phyloP scores from a whole-genome alignment of 2,329 filamentous ascomycete genomes.

The Pseudogymnoascus sp. region DNA sequence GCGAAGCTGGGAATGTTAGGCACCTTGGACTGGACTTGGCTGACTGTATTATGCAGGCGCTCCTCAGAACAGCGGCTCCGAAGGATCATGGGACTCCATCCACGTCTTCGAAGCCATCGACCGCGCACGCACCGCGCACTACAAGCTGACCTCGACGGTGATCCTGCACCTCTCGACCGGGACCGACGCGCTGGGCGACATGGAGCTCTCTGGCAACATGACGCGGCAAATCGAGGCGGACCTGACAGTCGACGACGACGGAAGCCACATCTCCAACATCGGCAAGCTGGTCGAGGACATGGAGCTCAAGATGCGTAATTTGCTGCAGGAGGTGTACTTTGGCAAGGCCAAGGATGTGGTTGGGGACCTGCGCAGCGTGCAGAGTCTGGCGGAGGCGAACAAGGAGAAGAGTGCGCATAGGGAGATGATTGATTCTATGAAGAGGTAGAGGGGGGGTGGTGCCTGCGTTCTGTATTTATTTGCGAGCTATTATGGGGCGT shows the following conservation, averaged over 20 bases:
- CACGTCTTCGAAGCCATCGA: slow-evolving; percentile 97
- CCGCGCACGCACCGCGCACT: slow-evolving; percentile 82
- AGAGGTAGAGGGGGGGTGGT: slow-evolving; percentile 16
- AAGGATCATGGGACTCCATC: slow-evolving; percentile 94
- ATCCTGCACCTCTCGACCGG: slow-evolving; percentile 77
- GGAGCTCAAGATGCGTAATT: slow-evolving; percentile 98
- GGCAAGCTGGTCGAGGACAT: slow-evolving; percentile 95
- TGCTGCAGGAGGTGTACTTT: slow-evolving; percentile 98
- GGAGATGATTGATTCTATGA: slow-evolving; percentile 68
- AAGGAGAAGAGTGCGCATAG: slow-evolving; percentile 76
- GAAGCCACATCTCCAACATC: slow-evolving; percentile 91
- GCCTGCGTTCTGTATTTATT: background rate
- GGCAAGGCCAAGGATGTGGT: slow-evolving; percentile 99
- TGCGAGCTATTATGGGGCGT: slow-evolving; percentile 3
- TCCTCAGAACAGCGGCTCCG: slow-evolving; percentile 54
- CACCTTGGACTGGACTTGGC: slow-evolving; percentile 8
- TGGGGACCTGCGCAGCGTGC: slow-evolving; percentile 82
- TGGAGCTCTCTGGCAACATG: slow-evolving; percentile 97
- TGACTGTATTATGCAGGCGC: slow-evolving; percentile 42
- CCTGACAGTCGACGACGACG: slow-evolving; percentile 79
- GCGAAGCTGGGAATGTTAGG: background rate
- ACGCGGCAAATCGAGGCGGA: slow-evolving; percentile 93
- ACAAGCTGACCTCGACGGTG: slow-evolving; percentile 95
- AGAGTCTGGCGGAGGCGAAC: slow-evolving; percentile 74
- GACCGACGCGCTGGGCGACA: slow-evolving; percentile 61